phyloP scores from a whole-genome alignment of 768 basidiomycete species.

The Hygrocybe coccinea region DNA sequence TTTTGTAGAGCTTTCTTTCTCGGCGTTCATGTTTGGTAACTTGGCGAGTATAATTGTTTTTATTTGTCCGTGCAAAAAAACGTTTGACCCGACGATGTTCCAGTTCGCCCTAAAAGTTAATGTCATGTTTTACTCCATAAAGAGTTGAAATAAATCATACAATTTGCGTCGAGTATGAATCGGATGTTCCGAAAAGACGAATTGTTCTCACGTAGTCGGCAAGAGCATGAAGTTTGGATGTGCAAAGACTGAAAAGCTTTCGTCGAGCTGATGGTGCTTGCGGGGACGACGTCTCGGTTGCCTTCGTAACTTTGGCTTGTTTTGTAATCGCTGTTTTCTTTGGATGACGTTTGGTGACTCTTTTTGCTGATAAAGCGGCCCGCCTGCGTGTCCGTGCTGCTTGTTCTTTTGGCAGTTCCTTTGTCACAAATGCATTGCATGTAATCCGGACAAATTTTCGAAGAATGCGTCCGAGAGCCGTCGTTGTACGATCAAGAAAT shows the following conservation, averaged over 20 bases:
- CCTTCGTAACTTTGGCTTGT: background rate
- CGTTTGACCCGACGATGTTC: conserved; percentile 33
- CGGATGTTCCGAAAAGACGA: conserved; percentile 22
- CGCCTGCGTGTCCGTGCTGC: conserved; percentile 23
- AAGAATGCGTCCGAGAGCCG: conserved; percentile 20
- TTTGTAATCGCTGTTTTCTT: background rate
- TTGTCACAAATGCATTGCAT: conserved; percentile 13
- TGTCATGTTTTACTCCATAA: conserved; percentile 9
- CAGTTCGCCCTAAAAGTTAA: conserved; percentile 28
- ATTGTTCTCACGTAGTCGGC: conserved; percentile 26
- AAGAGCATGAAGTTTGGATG: conserved; percentile 28
- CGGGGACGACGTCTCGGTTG: background rate
- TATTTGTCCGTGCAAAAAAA: conserved; percentile 29
- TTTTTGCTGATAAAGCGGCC: conserved; percentile 6
- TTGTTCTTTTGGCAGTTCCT: conserved; percentile 33
- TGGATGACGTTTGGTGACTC: background rate
- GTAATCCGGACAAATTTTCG: conserved; percentile 27
- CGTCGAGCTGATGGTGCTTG: conserved; percentile 21
- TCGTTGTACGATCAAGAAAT: conserved; percentile 20
- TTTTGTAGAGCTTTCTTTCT: conserved; percentile 6
- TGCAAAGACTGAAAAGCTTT: conserved; percentile 19
- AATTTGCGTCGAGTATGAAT: conserved; percentile 30
- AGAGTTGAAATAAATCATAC: conserved; percentile 16
- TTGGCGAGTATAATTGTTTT: conserved; percentile 33
- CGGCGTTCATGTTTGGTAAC: conserved; percentile 17